Percentiles rank a stretch among this genome's conserved stretches.
phyloP scores from a whole-genome alignment of 202 grass and related monocot species.

The Carex arenaria region DNA sequence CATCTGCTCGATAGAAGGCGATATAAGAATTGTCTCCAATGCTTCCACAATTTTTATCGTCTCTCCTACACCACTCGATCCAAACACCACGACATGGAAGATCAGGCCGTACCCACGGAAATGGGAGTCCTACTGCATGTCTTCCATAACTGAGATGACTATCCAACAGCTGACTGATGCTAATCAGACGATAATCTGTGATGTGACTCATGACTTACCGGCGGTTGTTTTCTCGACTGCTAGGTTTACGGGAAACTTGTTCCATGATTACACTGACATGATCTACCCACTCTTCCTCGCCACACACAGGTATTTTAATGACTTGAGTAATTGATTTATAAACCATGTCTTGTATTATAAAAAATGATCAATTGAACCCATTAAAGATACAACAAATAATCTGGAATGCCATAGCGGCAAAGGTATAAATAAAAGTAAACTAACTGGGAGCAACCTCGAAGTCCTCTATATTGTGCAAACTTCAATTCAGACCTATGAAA shows the following conservation, averaged over 20 bases:
- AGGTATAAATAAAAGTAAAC: neutral
- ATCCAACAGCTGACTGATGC: conserved; percentile 11
- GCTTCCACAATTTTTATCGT: conserved; percentile 35
- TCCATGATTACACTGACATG: conserved; percentile 85
- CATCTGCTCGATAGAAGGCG: conserved; percentile 49
- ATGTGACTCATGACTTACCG: conserved; percentile 24
- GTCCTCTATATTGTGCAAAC: neutral
- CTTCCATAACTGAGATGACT: conserved; percentile 30
- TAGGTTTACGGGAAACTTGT: conserved; percentile 67
- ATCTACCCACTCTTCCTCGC: conserved; percentile 60
- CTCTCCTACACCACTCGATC: conserved; percentile 2
- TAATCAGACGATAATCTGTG: conserved; percentile 18
- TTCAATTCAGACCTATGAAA: neutral
- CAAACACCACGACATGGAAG: conserved; percentile 30
- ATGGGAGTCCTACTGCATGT: conserved; percentile 28
- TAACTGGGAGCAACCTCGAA: neutral
- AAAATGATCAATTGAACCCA: neutral
- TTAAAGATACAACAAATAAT: neutral
- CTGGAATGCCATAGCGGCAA: neutral
- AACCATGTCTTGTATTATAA: neutral
- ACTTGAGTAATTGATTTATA: neutral
- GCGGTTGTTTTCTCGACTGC: conserved; percentile 72
- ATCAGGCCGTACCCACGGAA: conserved; percentile 56
- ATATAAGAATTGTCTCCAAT: conserved; percentile 46
- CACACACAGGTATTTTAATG: conserved; percentile 25